Conservation (phyloP, 768 basidiomycete species). For the Hypholoma sublateritium region DNA sequence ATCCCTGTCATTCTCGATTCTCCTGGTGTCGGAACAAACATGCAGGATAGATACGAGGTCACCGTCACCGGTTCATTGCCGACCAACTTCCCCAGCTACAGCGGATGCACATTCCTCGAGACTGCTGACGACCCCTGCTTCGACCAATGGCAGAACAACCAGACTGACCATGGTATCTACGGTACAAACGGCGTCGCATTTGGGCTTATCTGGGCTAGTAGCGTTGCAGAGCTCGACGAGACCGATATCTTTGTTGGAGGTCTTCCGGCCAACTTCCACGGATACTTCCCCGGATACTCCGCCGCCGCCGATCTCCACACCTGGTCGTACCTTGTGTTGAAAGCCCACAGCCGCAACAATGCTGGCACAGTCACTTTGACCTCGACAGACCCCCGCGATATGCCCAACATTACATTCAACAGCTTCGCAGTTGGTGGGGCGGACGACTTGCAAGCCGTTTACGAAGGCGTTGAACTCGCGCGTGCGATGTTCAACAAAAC, state of each 20-base stretch:
- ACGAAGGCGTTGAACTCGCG: conserved; percentile 7
- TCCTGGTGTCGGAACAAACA: no score
- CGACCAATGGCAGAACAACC: conserved; percentile 5
- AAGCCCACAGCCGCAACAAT: conserved; percentile 11
- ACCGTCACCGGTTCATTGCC: no score
- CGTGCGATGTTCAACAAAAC: conserved; percentile 4
- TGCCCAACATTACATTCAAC: conserved; percentile 6
- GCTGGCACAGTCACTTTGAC: conserved; percentile 9
- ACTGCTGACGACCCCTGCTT: conserved; percentile 6
- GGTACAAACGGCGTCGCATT: conserved; percentile 1
- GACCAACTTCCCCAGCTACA: no score
- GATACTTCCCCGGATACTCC: conserved; percentile 9
- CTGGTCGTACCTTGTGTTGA: conserved; percentile 10
- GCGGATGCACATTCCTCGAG: conserved; percentile 2
- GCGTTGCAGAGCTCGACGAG: conserved; percentile 1
- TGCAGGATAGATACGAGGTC: no score
- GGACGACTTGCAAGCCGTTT: conserved; percentile 4
- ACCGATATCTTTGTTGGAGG: conserved; percentile 5
- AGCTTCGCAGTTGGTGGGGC: conserved; percentile 6
- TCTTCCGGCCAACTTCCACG: conserved; percentile 8
- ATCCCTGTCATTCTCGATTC: no score
- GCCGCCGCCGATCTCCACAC: not conserved
- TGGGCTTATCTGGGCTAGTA: conserved; percentile 2
- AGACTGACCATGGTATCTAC: conserved; percentile 7
- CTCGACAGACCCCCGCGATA: conserved; percentile 9